Evolutionary conservation across 2,329 filamentous ascomycete species (phyloP).

Genomic region (Chrysoporthe deuterocubensis): DNA sequence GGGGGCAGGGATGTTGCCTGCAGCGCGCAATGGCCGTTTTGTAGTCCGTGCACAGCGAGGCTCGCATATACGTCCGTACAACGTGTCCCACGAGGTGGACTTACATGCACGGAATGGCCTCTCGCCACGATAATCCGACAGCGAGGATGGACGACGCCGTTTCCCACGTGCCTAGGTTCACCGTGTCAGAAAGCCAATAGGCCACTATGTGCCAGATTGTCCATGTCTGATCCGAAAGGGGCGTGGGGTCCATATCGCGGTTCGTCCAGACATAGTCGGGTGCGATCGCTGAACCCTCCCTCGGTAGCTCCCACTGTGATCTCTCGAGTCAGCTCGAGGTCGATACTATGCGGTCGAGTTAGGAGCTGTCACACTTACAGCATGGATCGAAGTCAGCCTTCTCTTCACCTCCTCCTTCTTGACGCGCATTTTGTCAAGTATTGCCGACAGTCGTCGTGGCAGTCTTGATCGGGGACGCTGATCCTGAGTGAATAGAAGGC

Average conservation of each 20-base stretch:
- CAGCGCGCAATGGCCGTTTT: conserved; percentile 27
- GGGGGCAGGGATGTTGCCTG: conserved; percentile 29
- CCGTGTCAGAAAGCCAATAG: conserved; percentile 43
- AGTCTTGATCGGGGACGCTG: not conserved
- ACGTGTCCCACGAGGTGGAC: conserved; percentile 32
- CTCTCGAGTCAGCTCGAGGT: not conserved
- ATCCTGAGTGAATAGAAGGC: too few species aligned
- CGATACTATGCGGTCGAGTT: not conserved
- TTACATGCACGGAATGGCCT: conserved; percentile 24
- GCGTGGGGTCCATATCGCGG: conserved; percentile 42
- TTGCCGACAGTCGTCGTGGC: not conserved
- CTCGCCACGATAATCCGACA: conserved; percentile 41
- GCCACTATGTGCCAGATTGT: conserved; percentile 40
- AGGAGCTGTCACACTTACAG: conserved; percentile 2
- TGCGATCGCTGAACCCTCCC: conserved; percentile 15
- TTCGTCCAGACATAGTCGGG: conserved; percentile 32
- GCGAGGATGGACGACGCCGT: conserved; percentile 41
- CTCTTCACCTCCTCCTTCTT: conserved; percentile 16
- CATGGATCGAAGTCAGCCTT: conserved; percentile 36
- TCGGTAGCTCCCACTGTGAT: conserved; percentile 21
- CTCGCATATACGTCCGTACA: conserved; percentile 43
- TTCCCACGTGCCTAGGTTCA: conserved; percentile 42
- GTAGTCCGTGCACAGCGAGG: conserved; percentile 37
- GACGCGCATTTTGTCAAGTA: not conserved
- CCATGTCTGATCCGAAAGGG: conserved; percentile 44